A percentile compares a stretch with the other conserved stretches of the same genome.
Conservation (phyloP, 257 asterid genomes). For the Thymus mandschuricus region DNA sequence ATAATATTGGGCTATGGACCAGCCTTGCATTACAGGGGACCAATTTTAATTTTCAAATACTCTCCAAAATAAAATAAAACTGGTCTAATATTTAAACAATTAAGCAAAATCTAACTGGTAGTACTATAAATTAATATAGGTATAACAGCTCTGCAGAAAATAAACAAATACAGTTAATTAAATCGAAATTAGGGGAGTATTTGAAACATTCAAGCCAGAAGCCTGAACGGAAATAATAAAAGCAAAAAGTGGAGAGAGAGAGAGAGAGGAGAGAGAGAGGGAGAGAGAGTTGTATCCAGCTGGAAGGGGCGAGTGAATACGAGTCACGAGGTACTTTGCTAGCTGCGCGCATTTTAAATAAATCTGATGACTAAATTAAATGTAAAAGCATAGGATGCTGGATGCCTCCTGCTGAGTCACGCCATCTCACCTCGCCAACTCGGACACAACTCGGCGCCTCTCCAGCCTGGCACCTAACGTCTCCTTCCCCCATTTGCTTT, state of each 20-base stretch:
- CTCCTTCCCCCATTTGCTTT: background rate
- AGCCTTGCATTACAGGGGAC: background rate
- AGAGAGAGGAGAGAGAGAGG: background rate
- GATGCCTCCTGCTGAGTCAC: slow-evolving; percentile 1
- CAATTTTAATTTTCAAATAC: background rate
- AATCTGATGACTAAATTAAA: background rate
- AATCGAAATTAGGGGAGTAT: background rate
- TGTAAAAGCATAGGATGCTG: slow-evolving; percentile 21
- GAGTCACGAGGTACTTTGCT: slow-evolving; percentile 31
- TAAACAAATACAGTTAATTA: background rate
- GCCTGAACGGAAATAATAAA: background rate
- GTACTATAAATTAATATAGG: too few relatives aligned
- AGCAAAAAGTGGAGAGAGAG: slow-evolving; percentile 2
- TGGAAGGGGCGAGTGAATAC: slow-evolving; percentile 27
- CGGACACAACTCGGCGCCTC: background rate
- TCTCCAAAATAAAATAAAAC: too few relatives aligned
- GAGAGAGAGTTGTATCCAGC: slow-evolving; percentile 34
- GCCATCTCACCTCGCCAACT: slow-evolving; percentile 9
- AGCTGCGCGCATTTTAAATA: background rate
- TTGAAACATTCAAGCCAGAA: background rate
- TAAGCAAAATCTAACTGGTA: background rate
- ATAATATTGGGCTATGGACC: background rate
- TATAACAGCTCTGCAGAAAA: background rate
- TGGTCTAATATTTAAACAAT: too few relatives aligned
- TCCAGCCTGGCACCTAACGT: slow-evolving; percentile 32